phyloP scores from a whole-genome alignment of 2,329 filamentous ascomycete species.

The Ceratocystis alfenasii region DNA sequence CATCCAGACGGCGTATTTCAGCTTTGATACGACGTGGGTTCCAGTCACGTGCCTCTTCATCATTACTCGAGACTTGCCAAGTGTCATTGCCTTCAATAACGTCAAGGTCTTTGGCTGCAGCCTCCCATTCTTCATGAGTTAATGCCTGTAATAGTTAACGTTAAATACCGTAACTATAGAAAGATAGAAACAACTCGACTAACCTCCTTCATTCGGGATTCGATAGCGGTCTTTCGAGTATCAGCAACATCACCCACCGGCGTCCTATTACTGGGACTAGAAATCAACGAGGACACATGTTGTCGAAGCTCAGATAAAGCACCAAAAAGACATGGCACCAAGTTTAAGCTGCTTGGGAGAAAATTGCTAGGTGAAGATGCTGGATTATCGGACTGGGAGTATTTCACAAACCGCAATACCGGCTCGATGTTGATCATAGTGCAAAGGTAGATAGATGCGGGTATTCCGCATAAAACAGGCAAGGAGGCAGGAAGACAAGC shows the following conservation, averaged over 20 bases:
- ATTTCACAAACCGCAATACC: neutral
- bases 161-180: neutral
- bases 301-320: neutral
- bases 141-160: conserved; percentile 42
- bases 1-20: conserved; percentile 61
- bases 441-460: neutral
- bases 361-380: neutral
- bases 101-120: conserved; percentile 66
- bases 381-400: neutral
- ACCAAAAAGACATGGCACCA: neutral
- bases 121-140: conserved; percentile 59
- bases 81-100: conserved; percentile 63
- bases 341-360: neutral
- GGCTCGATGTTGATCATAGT: neutral
- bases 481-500: neutral
- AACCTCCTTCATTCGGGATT: conserved; percentile 17
- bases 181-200: neutral
- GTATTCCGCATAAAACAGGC: neutral
- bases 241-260: neutral
- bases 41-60: conserved; percentile 46
- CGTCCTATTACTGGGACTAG: neutral
- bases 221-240: neutral
- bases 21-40: conserved; percentile 55
- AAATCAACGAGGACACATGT: neutral
- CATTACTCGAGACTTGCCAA: conserved; percentile 52